Conservation (phyloP, 2,329 filamentous ascomycete genomes). For the Fusarium pseudocircinatum region DNA sequence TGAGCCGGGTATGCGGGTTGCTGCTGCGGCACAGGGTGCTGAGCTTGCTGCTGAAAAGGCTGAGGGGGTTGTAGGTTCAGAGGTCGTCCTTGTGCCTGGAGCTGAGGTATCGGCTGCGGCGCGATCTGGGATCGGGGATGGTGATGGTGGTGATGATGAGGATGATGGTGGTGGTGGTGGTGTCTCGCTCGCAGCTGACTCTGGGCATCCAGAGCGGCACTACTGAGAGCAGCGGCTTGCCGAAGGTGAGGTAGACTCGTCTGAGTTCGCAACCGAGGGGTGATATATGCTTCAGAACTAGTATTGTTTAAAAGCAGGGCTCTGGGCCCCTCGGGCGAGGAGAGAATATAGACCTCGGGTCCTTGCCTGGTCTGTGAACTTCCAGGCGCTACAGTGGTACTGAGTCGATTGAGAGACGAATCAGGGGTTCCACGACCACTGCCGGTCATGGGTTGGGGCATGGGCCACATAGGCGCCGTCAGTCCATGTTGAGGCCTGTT, state of each 20-base stretch:
- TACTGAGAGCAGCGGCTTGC: constrained; percentile 25
- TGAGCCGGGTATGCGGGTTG: constrained; percentile 40
- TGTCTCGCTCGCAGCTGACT: constrained; percentile 35
- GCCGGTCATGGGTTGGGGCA: constrained; percentile 50
- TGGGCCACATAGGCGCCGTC: constrained; percentile 52
- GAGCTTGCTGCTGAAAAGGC: constrained; percentile 26
- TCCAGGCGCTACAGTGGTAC: constrained; percentile 25
- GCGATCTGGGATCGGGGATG: constrained; percentile 23
- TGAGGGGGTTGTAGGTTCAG: constrained; percentile 19
- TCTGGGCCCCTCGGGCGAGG: constrained; percentile 67
- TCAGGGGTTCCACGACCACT: constrained; percentile 62
- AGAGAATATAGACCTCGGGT: constrained; percentile 68
- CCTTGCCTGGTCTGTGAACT: constrained; percentile 42
- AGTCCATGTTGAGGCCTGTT: constrained; percentile 53
- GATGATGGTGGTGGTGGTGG: constrained; percentile 42
- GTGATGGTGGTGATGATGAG: constrained; percentile 40
- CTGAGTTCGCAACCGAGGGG: constrained; percentile 50
- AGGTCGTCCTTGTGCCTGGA: constrained; percentile 18
- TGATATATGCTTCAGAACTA: constrained; percentile 61
- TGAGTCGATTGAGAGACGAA: constrained; percentile 45
- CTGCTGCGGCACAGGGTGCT: constrained; percentile 38
- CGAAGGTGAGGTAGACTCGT: constrained; percentile 43
- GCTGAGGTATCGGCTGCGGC: constrained; percentile 20
- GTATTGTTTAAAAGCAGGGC: constrained; percentile 65
- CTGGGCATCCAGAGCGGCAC: constrained; percentile 27